Conservation (phyloP, 2,329 filamentous ascomycete species). For the Penicillium sp. region DNA sequence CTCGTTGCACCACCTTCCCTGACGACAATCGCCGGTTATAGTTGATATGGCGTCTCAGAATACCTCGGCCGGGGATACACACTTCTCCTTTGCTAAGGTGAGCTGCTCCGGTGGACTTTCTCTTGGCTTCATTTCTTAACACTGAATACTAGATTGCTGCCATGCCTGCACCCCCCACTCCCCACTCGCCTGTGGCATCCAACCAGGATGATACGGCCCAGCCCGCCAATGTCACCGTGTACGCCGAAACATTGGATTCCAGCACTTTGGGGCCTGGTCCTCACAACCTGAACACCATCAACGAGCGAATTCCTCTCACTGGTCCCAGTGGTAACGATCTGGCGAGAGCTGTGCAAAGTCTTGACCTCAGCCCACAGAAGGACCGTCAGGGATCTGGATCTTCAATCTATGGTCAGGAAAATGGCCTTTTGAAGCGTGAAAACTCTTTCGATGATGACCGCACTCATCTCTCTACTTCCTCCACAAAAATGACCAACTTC, state of each 20-base stretch:
- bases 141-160: slow-evolving; percentile 47
- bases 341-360: slow-evolving; percentile 41
- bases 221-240: slow-evolving; percentile 25
- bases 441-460: slow-evolving; percentile 53
- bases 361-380: slow-evolving; percentile 40
- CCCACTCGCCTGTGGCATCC: slow-evolving; percentile 33
- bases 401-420: slow-evolving; percentile 37
- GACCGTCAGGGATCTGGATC: slow-evolving; percentile 35
- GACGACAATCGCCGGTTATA: slow-evolving; percentile 19
- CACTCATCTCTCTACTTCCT: slow-evolving; percentile 62
- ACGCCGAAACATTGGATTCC: slow-evolving; percentile 30
- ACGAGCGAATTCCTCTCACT: slow-evolving; percentile 24
- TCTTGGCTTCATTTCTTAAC: slow-evolving; percentile 25
- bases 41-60: slow-evolving; percentile 43
- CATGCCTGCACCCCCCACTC: slow-evolving; percentile 45
- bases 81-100: slow-evolving; percentile 79
- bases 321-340: slow-evolving; percentile 41
- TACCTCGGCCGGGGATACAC: slow-evolving; percentile 36
- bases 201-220: slow-evolving; percentile 37
- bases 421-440: slow-evolving; percentile 43
- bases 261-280: slow-evolving; percentile 28
- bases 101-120: slow-evolving; percentile 26
- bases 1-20: slow-evolving; percentile 24
- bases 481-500: slow-evolving; percentile 84
- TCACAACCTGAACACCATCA: slow-evolving; percentile 26